Evolutionary conservation across 2,329 filamentous ascomycete species (phyloP), one percentile per base, ranked within the genome.

Genomic region (Pestalotiopsis sp.): DNA sequence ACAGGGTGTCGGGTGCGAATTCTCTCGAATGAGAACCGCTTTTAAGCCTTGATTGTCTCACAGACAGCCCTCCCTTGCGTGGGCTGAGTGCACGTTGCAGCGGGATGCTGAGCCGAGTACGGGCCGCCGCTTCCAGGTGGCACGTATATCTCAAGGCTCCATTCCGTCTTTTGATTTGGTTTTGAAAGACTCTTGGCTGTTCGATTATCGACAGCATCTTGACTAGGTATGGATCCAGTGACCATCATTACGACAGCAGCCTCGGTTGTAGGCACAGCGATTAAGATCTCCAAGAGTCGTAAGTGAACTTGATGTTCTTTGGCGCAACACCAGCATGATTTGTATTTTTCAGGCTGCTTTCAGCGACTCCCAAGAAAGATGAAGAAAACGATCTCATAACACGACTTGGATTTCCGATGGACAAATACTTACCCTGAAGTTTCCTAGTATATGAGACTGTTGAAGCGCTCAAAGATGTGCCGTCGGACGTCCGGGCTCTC

Each of bases 241-340:
- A 45, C 61, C 12, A 49, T 64, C 5, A 23, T 49, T 39, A 64
- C 61, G 12, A 49, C 38, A 3, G 61, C 61, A 39, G 61, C 61
- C 38, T 49, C 61, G 9, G 36, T 64, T 6, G 61, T 64, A 36
- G 61, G 61, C 12, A 64, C 61, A 3, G 61, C 61, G n/a, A 64
- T 64, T 39, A 64, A 64, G n/a, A 20, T 64, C n/a, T 64, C 61
- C 38, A 64, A 64, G 38, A 25, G 14, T 23, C 39, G 45, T 52
- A 52, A n/a, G 45, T 52, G 17, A n/a, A n/a, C n/a, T n/a, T 45
- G 41, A 6, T 45, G 12, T 45, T 2, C 31, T 36, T 36, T 9
- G 31, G 6, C 31, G 31, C 31, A 36, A 36, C 31, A 36, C 7
- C 31, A 36, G 31, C 6, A 36, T 36, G 31, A 9, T 36, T 7